Base-by-base conservation (phyloP, 176 grass and related monocot species). In the Luzula sylvatica region DNA sequence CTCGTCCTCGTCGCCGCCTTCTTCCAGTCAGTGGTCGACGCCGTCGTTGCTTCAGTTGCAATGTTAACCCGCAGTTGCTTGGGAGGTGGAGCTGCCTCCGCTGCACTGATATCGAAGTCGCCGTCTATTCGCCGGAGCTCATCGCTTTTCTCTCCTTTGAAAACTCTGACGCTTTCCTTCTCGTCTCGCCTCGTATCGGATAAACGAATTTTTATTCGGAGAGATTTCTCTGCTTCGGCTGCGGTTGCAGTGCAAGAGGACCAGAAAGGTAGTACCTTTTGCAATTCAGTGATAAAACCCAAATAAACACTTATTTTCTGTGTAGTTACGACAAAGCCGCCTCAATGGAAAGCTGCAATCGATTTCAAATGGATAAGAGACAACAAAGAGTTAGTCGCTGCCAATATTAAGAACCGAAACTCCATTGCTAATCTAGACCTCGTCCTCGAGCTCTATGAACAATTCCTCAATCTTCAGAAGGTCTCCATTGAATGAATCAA, bases 281-380 rank as follows among this genome's bases (percentile, higher is more conserved):
- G 20, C n/a, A 41, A 30, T 53, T 47, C 46, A 42, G 27, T 26
- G 50, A 17, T 15, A 20, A 52, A 25, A 18, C 41, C 29, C n/a
- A n/a, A n/a, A n/a, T n/a, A n/a, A n/a, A n/a, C 42, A 28, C 28
- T 6, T 53, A 49, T 27, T 16, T 27, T 48, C n/a, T 66, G 4
- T 65, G 45, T 38, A 19, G 73, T 66, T 62, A 50, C 46, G 39
- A 51, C 26, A 26, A 86, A 49, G 75, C 77, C 74, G 54, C 43
- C 60, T 49, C 81, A 79, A 38, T 96, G 90, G 90, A 96, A 76
- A 68, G 81, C 90, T 4, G 74, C 90, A 39, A 86, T 96, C 51
- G 90, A 96, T 58, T 96, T 96, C 90, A 96, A 96, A 65, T 96
- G 81, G 90, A 96, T 89, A 65, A 73, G 84, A 55, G 90, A 96